Percentiles rank a stretch among this genome's conserved stretches.
phyloP scores from a whole-genome alignment of 805 yeast species.

The Candida nonsorbophila region DNA sequence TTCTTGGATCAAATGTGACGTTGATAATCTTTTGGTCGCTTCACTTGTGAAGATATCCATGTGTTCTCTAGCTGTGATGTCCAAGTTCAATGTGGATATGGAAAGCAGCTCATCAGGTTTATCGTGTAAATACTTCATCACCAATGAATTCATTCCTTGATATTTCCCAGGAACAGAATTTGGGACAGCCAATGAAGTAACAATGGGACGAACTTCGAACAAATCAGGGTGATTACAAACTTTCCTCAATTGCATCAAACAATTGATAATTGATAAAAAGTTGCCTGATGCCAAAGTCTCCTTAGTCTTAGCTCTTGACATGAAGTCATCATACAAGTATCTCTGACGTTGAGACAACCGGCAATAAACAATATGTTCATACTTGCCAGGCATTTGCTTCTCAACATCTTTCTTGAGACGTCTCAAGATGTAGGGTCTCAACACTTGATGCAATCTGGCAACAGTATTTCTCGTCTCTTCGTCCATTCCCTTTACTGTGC shows the following conservation, averaged over 20 bases:
- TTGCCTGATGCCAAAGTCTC: constrained; percentile 94
- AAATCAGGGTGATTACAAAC: constrained; percentile 96
- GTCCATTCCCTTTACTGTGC: constrained; percentile 42
- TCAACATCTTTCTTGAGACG: constrained; percentile 95
- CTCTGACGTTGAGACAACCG: constrained; percentile 89
- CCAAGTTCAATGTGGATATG: constrained; percentile 44
- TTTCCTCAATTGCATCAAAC: constrained; percentile 95
- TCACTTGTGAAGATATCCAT: constrained; percentile 43
- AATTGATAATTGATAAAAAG: constrained; percentile 89
- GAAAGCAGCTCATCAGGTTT: constrained; percentile 9
- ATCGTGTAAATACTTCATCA: constrained; percentile 15
- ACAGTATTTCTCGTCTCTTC: constrained; percentile 82
- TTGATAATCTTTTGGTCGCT: constrained; percentile 39
- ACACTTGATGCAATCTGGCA: constrained; percentile 82
- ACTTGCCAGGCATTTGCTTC: constrained; percentile 97
- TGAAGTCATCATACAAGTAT: constrained; percentile 88
- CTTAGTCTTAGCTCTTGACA: constrained; percentile 93
- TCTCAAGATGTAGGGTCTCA: constrained; percentile 87
- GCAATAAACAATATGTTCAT: constrained; percentile 92
- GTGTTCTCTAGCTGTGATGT: constrained; percentile 43
- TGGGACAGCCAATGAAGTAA: constrained; percentile 80
- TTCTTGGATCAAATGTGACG: constrained; percentile 39
- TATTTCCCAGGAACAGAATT: constrained; percentile 54
- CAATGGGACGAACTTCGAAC: constrained; percentile 91
- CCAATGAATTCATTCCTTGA: constrained; percentile 32